phyloP scores from a whole-genome alignment of 768 basidiomycete genomes.

The Antrodiella citrinella region DNA sequence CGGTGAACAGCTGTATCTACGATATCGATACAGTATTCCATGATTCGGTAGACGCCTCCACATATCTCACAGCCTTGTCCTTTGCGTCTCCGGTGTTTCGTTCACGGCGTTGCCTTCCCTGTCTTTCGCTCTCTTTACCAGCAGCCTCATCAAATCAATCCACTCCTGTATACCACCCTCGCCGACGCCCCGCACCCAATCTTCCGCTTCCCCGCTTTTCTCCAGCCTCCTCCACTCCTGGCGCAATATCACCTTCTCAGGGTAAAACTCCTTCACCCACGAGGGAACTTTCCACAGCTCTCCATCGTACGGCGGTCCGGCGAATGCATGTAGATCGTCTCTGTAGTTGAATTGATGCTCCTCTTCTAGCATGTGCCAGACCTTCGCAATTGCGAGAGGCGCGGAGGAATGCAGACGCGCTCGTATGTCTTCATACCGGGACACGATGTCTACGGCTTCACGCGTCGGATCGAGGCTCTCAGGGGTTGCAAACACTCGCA shows the following conservation, averaged over 20 bases:
- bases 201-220: conserved; percentile 43
- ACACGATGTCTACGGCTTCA: conserved; percentile 42
- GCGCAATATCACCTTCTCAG: conserved; percentile 38
- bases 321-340: conserved; percentile 46
- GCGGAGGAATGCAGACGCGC: conserved; percentile 8
- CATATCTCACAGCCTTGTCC: conserved; percentile 2
- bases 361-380: conserved; percentile 46
- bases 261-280: conserved; percentile 57
- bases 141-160: conserved; percentile 38
- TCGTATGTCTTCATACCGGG: conserved; percentile 39
- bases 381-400: conserved; percentile 34
- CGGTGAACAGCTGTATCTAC: too few species aligned
- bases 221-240: conserved; percentile 53
- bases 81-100: conserved; percentile 4
- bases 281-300: conserved; percentile 30
- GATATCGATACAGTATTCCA: too few species aligned
- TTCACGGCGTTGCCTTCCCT: too few species aligned
- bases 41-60: too few species aligned
- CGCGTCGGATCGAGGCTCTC: conserved; percentile 36
- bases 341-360: conserved; percentile 63
- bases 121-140: conserved; percentile 26
- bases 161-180: conserved; percentile 55
- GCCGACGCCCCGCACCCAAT: conserved; percentile 61
- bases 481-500: conserved; percentile 47
- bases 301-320: conserved; percentile 22